Evolutionary conservation across 73 alveolate genomes (phyloP), one percentile per base, ranked within the genome.

Genomic region (Diophrys sp.): DNA sequence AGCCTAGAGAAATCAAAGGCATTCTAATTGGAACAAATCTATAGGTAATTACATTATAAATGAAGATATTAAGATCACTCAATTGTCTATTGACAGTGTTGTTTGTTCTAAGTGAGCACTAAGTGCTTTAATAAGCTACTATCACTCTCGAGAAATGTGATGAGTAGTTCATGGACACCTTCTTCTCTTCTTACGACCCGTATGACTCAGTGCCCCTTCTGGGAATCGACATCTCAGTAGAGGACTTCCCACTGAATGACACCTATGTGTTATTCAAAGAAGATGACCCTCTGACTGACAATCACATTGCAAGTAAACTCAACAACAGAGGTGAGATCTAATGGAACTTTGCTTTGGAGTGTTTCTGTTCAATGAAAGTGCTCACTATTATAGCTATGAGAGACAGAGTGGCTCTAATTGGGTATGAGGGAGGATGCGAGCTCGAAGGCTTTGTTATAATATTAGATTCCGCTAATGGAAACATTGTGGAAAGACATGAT

Each of bases 61-160:
- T n/a, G n/a, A n/a, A n/a, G n/a, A n/a, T n/a, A n/a, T n/a, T n/a
- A n/a, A n/a, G n/a, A n/a, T n/a, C n/a, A n/a, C n/a, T n/a, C n/a
- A n/a, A n/a, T n/a, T n/a, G n/a, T n/a, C n/a, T n/a, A n/a, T n/a
- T n/a, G n/a, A n/a, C n/a, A n/a, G n/a, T n/a, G n/a, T n/a, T n/a
- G n/a, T n/a, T n/a, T n/a, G n/a, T n/a, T n/a, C n/a, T n/a, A n/a
- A n/a, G n/a, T n/a, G n/a, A n/a, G n/a, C n/a, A n/a, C n/a, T n/a
- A n/a, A n/a, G n/a, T n/a, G n/a, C n/a, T n/a, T n/a, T n/a, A n/a
- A n/a, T n/a, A n/a, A n/a, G n/a, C n/a, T n/a, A n/a, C n/a, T n/a
- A n/a, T n/a, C n/a, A n/a, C n/a, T n/a, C n/a, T n/a, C n/a, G n/a
- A 44, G 62, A 44, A 44, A 44, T 44, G 62, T 44, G 62, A 44